Evolutionary conservation across 108 stramenopile species (phyloP).

Genomic region (Cyclotella choctawhatcheeana): DNA sequence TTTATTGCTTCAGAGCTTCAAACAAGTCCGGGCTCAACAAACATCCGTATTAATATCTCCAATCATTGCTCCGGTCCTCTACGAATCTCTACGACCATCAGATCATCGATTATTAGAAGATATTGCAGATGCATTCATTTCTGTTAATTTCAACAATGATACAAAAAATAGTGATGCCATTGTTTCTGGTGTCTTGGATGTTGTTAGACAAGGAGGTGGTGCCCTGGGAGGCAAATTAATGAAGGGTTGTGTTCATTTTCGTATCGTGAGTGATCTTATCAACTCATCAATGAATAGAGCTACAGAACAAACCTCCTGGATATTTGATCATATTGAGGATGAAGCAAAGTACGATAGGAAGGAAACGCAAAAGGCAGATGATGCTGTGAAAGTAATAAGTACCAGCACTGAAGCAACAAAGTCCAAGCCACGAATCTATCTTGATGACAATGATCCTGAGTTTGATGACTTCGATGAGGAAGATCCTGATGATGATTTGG

Average conservation of each 20-base stretch:
- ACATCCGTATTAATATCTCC: constrained; percentile 35
- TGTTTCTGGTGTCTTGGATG: constrained; percentile 30
- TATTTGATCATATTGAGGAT: constrained; percentile 13
- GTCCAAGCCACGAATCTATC: constrained; percentile 23
- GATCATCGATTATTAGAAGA: constrained; percentile 42
- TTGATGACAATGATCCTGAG: constrained; percentile 41
- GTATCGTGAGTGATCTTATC: constrained; percentile 9
- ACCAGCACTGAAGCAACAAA: neutral
- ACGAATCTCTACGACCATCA: constrained; percentile 40
- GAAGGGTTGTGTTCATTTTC: constrained; percentile 26
- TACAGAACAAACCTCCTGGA: constrained; percentile 26
- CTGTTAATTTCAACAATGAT: constrained; percentile 16
- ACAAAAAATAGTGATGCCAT: neutral
- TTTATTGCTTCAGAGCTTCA: constrained; percentile 32
- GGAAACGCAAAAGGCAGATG: neutral
- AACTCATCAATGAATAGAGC: neutral
- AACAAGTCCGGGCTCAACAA: neutral
- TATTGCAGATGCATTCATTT: constrained; percentile 31
- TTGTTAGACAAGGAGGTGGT: constrained; percentile 38
- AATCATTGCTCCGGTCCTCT: constrained; percentile 36
- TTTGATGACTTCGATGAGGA: constrained; percentile 45
- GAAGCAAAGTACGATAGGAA: neutral
- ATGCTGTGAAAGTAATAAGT: neutral
- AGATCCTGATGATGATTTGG: constrained; percentile 40
- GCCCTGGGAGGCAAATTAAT: constrained; percentile 39